Base-by-base conservation (phyloP, 2,329 filamentous ascomycete species). In the Biscogniauxia sp. region DNA sequence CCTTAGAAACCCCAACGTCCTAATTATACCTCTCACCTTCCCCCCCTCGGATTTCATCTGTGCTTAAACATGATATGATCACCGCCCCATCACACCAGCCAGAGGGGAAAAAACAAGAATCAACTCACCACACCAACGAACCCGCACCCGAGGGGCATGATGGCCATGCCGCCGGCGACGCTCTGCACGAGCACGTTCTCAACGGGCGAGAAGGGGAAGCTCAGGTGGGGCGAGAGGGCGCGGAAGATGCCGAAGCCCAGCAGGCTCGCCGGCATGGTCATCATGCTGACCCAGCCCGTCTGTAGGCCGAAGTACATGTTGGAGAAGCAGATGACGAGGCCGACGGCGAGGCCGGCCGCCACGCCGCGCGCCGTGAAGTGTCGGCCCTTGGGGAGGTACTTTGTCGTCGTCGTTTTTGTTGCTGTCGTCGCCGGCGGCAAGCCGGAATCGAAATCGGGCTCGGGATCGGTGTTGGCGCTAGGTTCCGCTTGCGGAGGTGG, bases 291-390 rank as follows among this genome's bases (percentile, higher is more conserved):
- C 81, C 81, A 84, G 64, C 81, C 80, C 26, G 92, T 96, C 78
- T 98, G 95, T 32, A 99, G 81, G n/a, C 95, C 95, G 74, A 99
- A 99, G 76, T 98, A 99, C 81, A 96, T 97, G 74, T 99, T 99
- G 56, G 92, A 96, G 74, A 97, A 97, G 73, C 91, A 95, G 71
- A 98, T 97, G 58, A 98, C 81, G 4, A 95, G 86, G 50, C 95
- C 95, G 64, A 99, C 95, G 3, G 85, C 79, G 5, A 96, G 81
- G 17, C 95, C 95, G 26, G 91, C 92, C 5, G 87, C 73, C 49
- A 98, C 82, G 55, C 92, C 92, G 59, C 95, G 89, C 25, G 89
- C 60, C 0, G 95, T 98, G 77, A 99, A 97, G 78, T 92, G 93
- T 53, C 85, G 85, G 56, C 81, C 82, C 2, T 76, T 74, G 13